Conservation (phyloP, 2,329 filamentous ascomycete genomes). For the Clonostachys solani region DNA sequence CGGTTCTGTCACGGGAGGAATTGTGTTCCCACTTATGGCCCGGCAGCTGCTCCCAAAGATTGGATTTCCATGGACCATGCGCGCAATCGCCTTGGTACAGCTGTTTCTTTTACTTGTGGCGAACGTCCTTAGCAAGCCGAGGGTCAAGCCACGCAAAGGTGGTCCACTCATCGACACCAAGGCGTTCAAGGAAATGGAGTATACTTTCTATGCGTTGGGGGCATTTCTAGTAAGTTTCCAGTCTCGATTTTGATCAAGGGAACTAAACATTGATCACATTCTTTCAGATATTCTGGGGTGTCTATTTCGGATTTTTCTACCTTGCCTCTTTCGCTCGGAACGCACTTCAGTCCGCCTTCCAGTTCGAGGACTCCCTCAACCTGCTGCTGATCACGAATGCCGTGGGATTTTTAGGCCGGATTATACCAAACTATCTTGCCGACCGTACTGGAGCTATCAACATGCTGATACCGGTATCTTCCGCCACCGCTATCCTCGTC, state of each 20-base stretch:
- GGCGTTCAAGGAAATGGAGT: constrained; percentile 44
- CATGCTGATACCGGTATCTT: constrained; percentile 44
- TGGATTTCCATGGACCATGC: constrained; percentile 35
- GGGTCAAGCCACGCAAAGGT: constrained; percentile 41
- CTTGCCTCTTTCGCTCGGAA: constrained; percentile 22
- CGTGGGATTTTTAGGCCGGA: constrained; percentile 49
- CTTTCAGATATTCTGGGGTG: constrained; percentile 19
- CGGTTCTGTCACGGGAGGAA: constrained; percentile 50
- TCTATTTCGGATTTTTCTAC: constrained; percentile 31
- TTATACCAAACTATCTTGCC: constrained; percentile 50
- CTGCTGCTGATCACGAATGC: constrained; percentile 58
- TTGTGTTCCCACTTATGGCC: constrained; percentile 33
- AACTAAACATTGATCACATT: neutral
- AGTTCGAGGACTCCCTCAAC: constrained; percentile 45
- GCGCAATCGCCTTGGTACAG: constrained; percentile 22
- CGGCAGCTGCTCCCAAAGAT: constrained; percentile 13
- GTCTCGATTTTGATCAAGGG: neutral
- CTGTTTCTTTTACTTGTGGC: constrained; percentile 7
- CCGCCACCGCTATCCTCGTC: constrained; percentile 39
- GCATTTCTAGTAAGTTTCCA: constrained; percentile 8
- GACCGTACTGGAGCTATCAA: constrained; percentile 54
- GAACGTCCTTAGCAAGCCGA: constrained; percentile 36
- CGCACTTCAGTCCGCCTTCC: constrained; percentile 31
- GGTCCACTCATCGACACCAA: constrained; percentile 44
- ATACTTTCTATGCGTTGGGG: constrained; percentile 24